Conservation (phyloP, 345 rosid species). For the Anastatica hierochuntica region DNA sequence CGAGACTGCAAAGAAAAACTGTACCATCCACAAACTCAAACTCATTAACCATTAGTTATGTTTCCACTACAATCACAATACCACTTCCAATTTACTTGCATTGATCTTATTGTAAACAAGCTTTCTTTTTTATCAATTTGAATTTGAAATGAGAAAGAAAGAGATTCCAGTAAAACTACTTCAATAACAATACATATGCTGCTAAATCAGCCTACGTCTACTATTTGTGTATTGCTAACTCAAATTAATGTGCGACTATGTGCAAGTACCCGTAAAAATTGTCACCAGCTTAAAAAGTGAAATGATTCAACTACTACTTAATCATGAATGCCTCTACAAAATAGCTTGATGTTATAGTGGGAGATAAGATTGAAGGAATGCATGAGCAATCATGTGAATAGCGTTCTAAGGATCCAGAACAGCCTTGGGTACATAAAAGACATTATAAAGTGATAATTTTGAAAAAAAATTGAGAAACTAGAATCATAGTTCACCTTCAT, state of each 20-base stretch:
- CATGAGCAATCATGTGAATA: background rate
- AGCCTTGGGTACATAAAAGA: background rate
- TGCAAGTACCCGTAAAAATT: background rate
- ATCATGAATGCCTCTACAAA: too few relatives aligned
- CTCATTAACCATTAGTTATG: background rate
- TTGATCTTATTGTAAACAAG: too few relatives aligned
- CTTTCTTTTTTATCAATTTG: background rate
- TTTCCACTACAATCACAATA: too few relatives aligned
- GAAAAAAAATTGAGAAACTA: background rate
- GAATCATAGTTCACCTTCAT: slow-evolving; percentile 62
- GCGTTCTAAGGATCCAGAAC: background rate
- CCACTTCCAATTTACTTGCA: too few relatives aligned
- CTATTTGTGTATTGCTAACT: background rate
- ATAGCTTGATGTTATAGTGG: too few relatives aligned
- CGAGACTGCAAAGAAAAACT: slow-evolving; percentile 99
- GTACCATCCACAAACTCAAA: slow-evolving; percentile 12
- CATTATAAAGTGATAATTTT: background rate
- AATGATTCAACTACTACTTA: background rate
- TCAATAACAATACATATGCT: background rate
- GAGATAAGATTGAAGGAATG: background rate
- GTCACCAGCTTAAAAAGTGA: background rate
- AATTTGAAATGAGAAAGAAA: background rate
- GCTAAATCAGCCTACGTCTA: background rate
- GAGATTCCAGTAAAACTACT: too few relatives aligned
- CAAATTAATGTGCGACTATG: background rate